Conservation (phyloP, 768 basidiomycete species). For the Leccinellum albellum region DNA sequence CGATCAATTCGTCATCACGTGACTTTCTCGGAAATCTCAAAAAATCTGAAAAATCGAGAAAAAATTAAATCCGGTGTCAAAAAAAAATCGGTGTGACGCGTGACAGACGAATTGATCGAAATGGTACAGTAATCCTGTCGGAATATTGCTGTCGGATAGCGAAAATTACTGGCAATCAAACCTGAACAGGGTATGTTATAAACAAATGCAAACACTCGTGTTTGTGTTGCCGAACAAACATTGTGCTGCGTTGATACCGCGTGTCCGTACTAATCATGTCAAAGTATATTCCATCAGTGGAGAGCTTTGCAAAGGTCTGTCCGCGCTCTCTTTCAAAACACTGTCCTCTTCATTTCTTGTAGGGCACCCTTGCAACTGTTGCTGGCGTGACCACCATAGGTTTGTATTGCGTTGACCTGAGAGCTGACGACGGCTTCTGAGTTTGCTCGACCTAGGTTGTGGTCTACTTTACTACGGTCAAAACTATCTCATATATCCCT, state of each 20-base stretch:
- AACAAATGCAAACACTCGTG: constrained; percentile 10
- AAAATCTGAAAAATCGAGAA: no score
- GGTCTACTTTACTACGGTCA: constrained; percentile 84
- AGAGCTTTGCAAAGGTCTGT: constrained; percentile 43
- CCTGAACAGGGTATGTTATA: not conserved
- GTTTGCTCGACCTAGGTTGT: constrained; percentile 41
- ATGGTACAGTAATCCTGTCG: no score
- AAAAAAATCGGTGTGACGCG: no score
- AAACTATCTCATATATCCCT: constrained; percentile 87
- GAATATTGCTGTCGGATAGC: no score
- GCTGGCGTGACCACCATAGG: constrained; percentile 57
- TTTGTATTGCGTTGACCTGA: constrained; percentile 21
- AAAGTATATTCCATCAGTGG: constrained; percentile 39
- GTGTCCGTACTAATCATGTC: constrained; percentile 31
- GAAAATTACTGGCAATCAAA: no score
- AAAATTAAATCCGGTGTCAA: no score
- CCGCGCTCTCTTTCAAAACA: not conserved
- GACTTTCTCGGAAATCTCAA: no score
- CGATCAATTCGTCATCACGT: no score
- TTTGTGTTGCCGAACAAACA: not conserved
- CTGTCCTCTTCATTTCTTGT: not conserved
- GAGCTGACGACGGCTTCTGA: not conserved
- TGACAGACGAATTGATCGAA: no score
- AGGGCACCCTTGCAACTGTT: constrained; percentile 56
- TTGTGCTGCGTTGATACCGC: not conserved